Evolutionary conservation across 257 asterid species (phyloP), one percentile per base, ranked within the genome.

Genomic region (Fraxinus quadrangulata): DNA sequence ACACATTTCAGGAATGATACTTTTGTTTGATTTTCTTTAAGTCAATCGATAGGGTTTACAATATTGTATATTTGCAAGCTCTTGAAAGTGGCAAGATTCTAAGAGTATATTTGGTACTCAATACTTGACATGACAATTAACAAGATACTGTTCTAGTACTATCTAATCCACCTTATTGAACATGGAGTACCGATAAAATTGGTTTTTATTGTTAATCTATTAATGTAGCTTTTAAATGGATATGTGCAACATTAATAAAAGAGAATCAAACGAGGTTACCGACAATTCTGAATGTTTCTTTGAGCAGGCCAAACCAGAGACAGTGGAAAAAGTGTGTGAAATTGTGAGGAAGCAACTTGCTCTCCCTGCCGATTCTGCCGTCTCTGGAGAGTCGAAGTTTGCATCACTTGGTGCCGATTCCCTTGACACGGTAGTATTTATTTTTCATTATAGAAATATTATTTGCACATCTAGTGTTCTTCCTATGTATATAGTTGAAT

Each of bases 321-420:
- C 99, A 0, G 97, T 95, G 37, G 75, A 81, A 3, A 93, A 95
- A 75, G 99, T 95, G 21, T 84, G 89, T 67, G 79, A 81, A 67
- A 95, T 95, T 67, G 99, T 95, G 87, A 95, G 82, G 84, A 91
- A 95, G 83, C 99, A 95, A 77, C 89, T 95, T 82, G 99, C 99
- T 65, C 97, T 95, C 79, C 56, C 96, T 21, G 89, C 56, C 4
- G 92, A 90, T 6, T 81, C 89, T 49, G 87, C 71, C 19, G 97
- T 96, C 73, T 21, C 37, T 13, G 99, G 98, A 75, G 92, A 84
- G 71, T 93, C 99, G 0, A 90, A 83, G 67, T 96, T 96, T 79
- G 77, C 89, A 1, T 7, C 83, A 7, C 96, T 96, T 40, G 99
- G 99, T 72, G 99, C 99, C 56, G 99, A 96, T 85, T 96, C 99